Base-by-base conservation (phyloP, 2,329 filamentous ascomycete genomes). In the Acrodontium crateriforme region DNA sequence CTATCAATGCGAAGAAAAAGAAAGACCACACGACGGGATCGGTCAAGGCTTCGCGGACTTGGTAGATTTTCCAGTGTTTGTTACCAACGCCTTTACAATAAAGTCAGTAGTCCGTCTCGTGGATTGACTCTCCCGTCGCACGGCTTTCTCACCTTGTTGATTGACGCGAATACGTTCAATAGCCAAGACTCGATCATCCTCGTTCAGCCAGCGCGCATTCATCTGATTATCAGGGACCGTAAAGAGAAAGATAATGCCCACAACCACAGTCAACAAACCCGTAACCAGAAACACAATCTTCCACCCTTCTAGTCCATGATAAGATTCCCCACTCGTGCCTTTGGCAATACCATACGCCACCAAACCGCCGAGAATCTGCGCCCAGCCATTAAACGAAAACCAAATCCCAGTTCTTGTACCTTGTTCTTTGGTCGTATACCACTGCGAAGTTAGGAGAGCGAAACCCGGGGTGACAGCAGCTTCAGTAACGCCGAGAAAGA, bases 91-190 rank as follows among this genome's bases (percentile, higher is more conserved):
- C 20, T n/a, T n/a, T n/a, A n/a, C n/a, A n/a, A n/a, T n/a, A n/a
- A n/a, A n/a, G n/a, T n/a, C n/a, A n/a, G n/a, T n/a, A n/a, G n/a
- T n/a, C n/a, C n/a, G n/a, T n/a, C n/a, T n/a, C n/a, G n/a, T n/a
- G n/a, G n/a, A n/a, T n/a, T n/a, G n/a, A n/a, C n/a, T n/a, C n/a
- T n/a, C n/a, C n/a, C n/a, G n/a, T n/a, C n/a, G n/a, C n/a, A n/a
- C n/a, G n/a, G n/a, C n/a, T n/a, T n/a, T n/a, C n/a, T n/a, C 74
- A 0, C 80, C 80, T 34, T 80, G 80, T 47, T 82, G 72, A 41
- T 87, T 87, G 13, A 71, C 63, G 0, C 78, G 64, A 5, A 87
- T 69, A 0, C 80, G 65, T 37, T 82, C 79, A 15, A 84, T 59
- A 0, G 75, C 77, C 22, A 82, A 62, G 0, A 72, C 49, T 9